Percentiles rank a stretch among this genome's conserved stretches.
These are phyloP conservation scores for Tulasnella sp. DNA, from an alignment of 768 basidiomycete species.

Conservation along the genomic window DNA sequence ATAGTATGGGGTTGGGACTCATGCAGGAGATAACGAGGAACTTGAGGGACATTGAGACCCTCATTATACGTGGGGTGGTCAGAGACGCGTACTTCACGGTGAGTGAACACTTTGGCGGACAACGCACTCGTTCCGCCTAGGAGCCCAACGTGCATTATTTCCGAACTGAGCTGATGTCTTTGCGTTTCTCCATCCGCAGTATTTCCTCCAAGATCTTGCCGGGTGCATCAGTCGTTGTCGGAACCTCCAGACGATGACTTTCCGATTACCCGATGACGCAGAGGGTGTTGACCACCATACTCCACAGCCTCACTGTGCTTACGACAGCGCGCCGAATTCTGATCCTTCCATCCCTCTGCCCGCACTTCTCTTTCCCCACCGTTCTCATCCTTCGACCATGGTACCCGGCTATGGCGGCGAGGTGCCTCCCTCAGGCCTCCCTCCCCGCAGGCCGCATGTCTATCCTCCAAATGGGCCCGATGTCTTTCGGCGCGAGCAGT, in stretches of 20 bases:
- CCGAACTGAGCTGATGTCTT: neutral
- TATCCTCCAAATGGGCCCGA: conserved; percentile 14
- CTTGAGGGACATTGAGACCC: conserved; percentile 5
- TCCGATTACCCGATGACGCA: neutral
- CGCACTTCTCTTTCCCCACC: neutral
- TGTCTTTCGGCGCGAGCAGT: conserved; percentile 11
- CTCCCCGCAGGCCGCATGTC: neutral
- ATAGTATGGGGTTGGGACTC: conserved; percentile 6
- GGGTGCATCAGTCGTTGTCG: conserved; percentile 13
- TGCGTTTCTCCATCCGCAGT: neutral
- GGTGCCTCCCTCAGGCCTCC: too few species aligned
- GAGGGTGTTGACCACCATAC: neutral
- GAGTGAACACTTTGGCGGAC: neutral
- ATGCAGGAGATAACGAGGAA: conserved; percentile 15
- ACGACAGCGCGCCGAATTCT: neutral
- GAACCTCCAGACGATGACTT: conserved; percentile 1
- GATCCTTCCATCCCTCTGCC: conserved; percentile 14
- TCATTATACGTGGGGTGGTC: conserved; percentile 2
- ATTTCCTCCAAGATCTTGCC: conserved; percentile 13
- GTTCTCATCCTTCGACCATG: neutral
- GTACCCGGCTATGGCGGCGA: too few species aligned
- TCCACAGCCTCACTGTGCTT: neutral
- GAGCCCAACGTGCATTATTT: neutral
- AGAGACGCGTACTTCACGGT: conserved; percentile 12
- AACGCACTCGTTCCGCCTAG: neutral